phyloP scores from a whole-genome alignment of 768 basidiomycete genomes.

The Podaxis carcinomalis region DNA sequence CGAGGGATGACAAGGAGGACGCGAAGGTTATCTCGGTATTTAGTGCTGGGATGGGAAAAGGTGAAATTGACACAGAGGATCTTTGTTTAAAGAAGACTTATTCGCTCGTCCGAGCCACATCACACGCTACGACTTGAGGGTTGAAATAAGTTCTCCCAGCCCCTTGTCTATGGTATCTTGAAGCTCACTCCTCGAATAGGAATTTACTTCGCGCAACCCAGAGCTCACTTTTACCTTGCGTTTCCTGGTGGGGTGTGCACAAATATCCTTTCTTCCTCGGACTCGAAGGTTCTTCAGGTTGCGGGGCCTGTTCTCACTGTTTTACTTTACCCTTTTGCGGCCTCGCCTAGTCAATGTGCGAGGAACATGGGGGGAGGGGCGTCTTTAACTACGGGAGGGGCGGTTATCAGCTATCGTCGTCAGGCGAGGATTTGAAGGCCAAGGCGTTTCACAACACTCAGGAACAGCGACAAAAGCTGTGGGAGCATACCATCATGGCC shows the following conservation, averaged over 20 bases:
- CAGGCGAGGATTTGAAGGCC: conserved; percentile 27
- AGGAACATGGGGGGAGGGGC: conserved; percentile 33
- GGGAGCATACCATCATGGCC: conserved; percentile 23
- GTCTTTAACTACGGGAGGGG: conserved; percentile 23
- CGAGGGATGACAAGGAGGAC: conserved; percentile 41
- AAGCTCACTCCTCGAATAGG: conserved; percentile 19
- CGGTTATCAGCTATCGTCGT: conserved; percentile 26
- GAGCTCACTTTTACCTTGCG: conserved; percentile 32
- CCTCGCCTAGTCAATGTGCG: conserved; percentile 24
- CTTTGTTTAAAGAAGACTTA: conserved; percentile 43
- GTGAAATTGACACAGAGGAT: conserved; percentile 36
- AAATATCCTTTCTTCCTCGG: conserved; percentile 19
- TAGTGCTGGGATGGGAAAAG: conserved; percentile 23
- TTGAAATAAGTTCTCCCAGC: conserved; percentile 29
- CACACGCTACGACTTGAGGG: conserved; percentile 33
- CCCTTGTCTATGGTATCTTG: neutral
- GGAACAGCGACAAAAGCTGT: conserved; percentile 31
- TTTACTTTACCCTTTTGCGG: conserved; percentile 22
- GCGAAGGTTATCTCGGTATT: conserved; percentile 45
- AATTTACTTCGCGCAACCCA: conserved; percentile 31
- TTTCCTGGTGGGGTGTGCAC: conserved; percentile 38
- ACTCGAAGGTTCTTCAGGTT: conserved; percentile 20
- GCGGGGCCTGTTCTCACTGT: conserved; percentile 15
- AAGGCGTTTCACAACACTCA: conserved; percentile 31
- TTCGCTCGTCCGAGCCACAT: conserved; percentile 24